Conservation (phyloP, 2,329 filamentous ascomycete genomes). For the Chaetomium sp. region DNA sequence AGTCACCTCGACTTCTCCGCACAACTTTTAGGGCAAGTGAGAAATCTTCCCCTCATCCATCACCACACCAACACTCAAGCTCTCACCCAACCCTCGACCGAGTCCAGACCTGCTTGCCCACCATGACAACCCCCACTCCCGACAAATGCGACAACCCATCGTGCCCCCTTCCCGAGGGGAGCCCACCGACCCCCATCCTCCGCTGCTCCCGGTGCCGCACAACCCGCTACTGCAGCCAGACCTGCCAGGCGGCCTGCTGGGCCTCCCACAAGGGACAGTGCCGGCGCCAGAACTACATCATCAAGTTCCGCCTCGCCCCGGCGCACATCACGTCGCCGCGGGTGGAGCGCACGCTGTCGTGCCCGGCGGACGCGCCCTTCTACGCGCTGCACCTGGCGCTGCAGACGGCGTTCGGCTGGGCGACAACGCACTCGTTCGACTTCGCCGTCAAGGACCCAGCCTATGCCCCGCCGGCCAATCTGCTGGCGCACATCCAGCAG, state of each 20-base stretch:
- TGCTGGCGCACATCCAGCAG: background rate
- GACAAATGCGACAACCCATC: background rate
- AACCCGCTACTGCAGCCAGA: conserved; percentile 3
- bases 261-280: background rate
- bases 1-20: background rate
- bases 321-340: background rate
- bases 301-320: background rate
- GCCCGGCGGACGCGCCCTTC: conserved; percentile 7
- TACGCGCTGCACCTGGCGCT: background rate
- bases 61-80: background rate
- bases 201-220: conserved; percentile 5
- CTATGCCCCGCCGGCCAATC: background rate
- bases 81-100: background rate
- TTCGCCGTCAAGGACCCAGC: conserved; percentile 1
- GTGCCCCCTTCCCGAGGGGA: background rate
- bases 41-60: background rate
- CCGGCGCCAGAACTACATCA: conserved; percentile 1
- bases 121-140: background rate
- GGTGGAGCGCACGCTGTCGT: conserved; percentile 1
- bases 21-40: too few relatives aligned
- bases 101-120: background rate
- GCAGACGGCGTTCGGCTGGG: conserved; percentile 3
- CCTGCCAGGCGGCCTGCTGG: background rate
- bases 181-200: background rate
- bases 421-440: conserved; percentile 1